These are phyloP conservation scores for Leccinum disarticulatum DNA, from an alignment of 768 basidiomycete species.

Conservation along the genomic window DNA sequence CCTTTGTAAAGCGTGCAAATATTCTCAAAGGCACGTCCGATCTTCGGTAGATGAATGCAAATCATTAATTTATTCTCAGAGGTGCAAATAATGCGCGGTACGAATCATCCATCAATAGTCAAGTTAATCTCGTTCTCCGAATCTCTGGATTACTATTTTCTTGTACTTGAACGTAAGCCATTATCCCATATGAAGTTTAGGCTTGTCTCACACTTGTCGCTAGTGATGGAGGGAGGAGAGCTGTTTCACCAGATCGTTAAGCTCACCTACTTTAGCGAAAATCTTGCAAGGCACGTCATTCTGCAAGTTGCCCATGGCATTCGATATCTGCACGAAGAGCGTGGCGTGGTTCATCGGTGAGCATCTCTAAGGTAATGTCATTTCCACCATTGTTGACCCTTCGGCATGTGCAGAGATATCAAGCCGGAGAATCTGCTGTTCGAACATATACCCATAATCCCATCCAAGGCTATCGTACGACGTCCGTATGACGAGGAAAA, in stretches of 20 bases:
- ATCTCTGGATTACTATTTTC: slow-evolving; percentile 89
- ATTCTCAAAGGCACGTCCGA: slow-evolving; percentile 78
- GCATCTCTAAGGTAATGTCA: slow-evolving; percentile 4
- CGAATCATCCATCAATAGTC: slow-evolving; percentile 88
- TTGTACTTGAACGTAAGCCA: slow-evolving; percentile 83
- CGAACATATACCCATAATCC: slow-evolving; percentile 86
- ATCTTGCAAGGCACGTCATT: slow-evolving; percentile 95
- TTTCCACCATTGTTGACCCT: neutral
- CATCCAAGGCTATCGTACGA: slow-evolving; percentile 69
- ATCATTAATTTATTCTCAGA: slow-evolving; percentile 47
- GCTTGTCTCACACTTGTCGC: slow-evolving; percentile 11
- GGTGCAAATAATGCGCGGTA: slow-evolving; percentile 99
- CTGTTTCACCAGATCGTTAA: slow-evolving; percentile 99
- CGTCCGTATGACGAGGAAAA: slow-evolving; percentile 98
- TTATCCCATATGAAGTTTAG: neutral
- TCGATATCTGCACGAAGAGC: slow-evolving; percentile 93
- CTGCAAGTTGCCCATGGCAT: slow-evolving; percentile 94
- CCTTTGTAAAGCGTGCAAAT: slow-evolving; percentile 76
- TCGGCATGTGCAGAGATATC: slow-evolving; percentile 61
- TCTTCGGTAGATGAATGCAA: neutral
- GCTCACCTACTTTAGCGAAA: slow-evolving; percentile 97
- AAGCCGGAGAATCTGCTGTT: slow-evolving; percentile 98
- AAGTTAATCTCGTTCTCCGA: slow-evolving; percentile 92
- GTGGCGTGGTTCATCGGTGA: slow-evolving; percentile 92
- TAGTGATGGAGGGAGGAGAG: slow-evolving; percentile 97